Conservation (phyloP, 148 eudicot species). For the Rhododendron ovatum region DNA sequence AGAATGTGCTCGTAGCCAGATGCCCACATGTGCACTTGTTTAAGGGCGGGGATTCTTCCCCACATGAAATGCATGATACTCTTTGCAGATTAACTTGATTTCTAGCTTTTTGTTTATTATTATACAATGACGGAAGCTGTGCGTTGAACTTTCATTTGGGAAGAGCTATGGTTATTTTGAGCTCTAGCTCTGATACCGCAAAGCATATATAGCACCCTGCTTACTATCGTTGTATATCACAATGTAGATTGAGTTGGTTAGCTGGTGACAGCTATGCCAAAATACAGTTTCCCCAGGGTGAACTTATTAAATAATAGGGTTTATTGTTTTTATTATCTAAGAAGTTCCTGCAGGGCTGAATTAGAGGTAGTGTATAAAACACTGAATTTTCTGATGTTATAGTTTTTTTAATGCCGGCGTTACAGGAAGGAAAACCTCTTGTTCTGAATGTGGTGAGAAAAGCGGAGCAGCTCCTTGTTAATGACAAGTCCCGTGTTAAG, state of each 20-base stretch:
- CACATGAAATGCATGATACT: background rate
- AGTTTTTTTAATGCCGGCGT: background rate
- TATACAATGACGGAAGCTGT: background rate
- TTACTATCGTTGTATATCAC: background rate
- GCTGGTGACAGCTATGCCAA: background rate
- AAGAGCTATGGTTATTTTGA: background rate
- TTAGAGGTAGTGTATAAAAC: background rate
- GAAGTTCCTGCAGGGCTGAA: background rate
- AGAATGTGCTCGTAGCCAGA: background rate
- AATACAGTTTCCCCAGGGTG: background rate
- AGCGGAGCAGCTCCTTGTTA: constrained; percentile 79
- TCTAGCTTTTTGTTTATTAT: background rate
- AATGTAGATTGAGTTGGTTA: background rate
- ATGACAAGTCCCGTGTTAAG: constrained; percentile 85
- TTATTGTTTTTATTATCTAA: background rate
- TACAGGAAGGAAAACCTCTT: constrained; percentile 98
- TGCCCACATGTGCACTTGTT: background rate
- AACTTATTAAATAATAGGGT: background rate
- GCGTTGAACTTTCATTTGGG: background rate
- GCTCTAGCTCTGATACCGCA: background rate
- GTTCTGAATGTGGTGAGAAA: constrained; percentile 86
- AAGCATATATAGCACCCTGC: background rate
- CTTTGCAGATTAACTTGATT: background rate
- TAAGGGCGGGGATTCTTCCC: background rate
- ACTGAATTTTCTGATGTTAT: background rate